A percentile compares a stretch with the other conserved stretches of the same genome.
Conservation (phyloP, 345 rosid genomes). For the Brassica nigra region DNA sequence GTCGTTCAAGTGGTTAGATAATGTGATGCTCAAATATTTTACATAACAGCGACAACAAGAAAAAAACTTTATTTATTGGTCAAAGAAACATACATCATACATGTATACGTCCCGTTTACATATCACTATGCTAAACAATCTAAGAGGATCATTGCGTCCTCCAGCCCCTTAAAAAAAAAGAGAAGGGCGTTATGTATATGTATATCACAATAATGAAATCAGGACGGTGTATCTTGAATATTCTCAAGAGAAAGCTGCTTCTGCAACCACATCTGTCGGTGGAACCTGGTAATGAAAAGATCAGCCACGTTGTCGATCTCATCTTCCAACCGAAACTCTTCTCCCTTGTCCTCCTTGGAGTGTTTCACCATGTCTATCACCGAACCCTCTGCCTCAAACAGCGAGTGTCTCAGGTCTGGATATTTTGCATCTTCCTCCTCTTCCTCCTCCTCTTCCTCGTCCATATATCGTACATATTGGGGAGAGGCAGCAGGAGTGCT, state of each 20-base stretch:
- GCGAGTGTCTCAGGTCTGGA: conserved; percentile 59
- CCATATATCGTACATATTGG: conserved; percentile 17
- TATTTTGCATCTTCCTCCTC: conserved; percentile 44
- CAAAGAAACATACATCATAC: not conserved
- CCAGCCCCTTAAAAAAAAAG: not conserved
- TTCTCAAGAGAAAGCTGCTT: conserved; percentile 57
- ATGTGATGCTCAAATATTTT: not conserved
- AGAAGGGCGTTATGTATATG: not conserved
- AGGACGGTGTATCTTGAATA: conserved; percentile 21
- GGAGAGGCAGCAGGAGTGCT: conserved; percentile 37
- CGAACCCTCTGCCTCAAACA: conserved; percentile 63
- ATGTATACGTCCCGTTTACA: conserved; percentile 5
- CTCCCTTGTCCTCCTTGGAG: conserved; percentile 60
- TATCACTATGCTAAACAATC: not conserved
- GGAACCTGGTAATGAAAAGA: conserved; percentile 70
- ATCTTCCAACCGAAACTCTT: conserved; percentile 74
- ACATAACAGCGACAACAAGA: not conserved
- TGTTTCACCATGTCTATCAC: conserved; percentile 77
- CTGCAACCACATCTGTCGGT: conserved; percentile 74
- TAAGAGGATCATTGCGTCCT: conserved; percentile 17
- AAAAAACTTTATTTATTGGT: not conserved
- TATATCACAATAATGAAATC: not conserved
- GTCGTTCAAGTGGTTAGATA: not conserved
- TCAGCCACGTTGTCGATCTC: conserved; percentile 84
- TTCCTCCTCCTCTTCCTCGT: conserved; percentile 17